A percentile compares a stretch with the other conserved stretches of the same genome.
phyloP scores from a whole-genome alignment of 2,329 filamentous ascomycete species.

The Boeremia exigua region DNA sequence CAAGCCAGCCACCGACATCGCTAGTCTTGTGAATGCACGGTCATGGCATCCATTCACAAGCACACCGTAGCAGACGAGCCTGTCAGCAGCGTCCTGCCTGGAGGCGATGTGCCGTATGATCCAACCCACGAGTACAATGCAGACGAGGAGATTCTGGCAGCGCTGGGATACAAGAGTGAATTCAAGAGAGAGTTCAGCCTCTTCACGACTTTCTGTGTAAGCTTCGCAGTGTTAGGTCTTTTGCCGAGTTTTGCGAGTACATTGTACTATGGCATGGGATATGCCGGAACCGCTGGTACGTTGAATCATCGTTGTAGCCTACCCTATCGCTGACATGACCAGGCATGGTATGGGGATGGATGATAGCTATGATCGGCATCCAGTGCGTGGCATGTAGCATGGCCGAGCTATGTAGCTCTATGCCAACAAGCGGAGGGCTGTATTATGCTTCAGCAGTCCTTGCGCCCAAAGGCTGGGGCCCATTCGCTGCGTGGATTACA shows the following conservation, averaged over 20 bases:
- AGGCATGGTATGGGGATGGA: constrained; percentile 79
- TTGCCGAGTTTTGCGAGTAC: constrained; percentile 75
- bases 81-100: constrained; percentile 60
- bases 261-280: constrained; percentile 70
- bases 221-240: constrained; percentile 74
- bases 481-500: constrained; percentile 71
- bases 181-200: constrained; percentile 75
- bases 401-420: constrained; percentile 74
- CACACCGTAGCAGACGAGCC: constrained; percentile 54
- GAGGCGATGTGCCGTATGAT: constrained; percentile 57
- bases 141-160: constrained; percentile 67
- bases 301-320: neutral
- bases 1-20: constrained; percentile 2
- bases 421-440: constrained; percentile 74
- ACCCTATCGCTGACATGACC: constrained; percentile 24
- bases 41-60: constrained; percentile 14
- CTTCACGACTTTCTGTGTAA: constrained; percentile 77
- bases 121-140: constrained; percentile 53
- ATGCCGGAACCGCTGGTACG: constrained; percentile 51
- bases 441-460: constrained; percentile 78
- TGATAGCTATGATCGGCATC: constrained; percentile 74
- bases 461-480: constrained; percentile 69
- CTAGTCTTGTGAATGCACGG: constrained; percentile 1
- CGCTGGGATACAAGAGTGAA: constrained; percentile 68
- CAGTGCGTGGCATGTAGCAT: constrained; percentile 69